Percentiles rank a stretch among this genome's conserved stretches.
Evolutionary conservation across 768 basidiomycete species (phyloP).

Genomic region (Lyophyllum decastes): DNA sequence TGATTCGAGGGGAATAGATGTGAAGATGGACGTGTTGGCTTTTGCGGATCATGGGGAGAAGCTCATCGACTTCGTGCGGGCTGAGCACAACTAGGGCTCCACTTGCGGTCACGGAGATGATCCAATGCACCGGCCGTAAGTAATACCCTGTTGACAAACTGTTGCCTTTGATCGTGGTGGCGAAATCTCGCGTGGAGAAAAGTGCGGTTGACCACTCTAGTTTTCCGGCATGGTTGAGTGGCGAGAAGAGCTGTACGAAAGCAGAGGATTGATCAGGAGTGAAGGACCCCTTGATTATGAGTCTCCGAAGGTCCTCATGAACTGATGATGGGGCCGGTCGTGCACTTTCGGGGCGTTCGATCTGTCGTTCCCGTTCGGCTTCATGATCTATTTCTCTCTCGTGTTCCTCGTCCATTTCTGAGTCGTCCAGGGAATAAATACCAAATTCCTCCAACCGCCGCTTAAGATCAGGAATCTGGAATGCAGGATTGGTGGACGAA

Average conservation of each 20-base stretch:
- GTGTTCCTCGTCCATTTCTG: slow-evolving; percentile 46
- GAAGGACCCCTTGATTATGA: slow-evolving; percentile 33
- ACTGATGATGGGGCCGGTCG: slow-evolving; percentile 27
- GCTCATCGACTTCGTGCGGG: slow-evolving; percentile 36
- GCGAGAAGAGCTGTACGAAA: slow-evolving; percentile 24
- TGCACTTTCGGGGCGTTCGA: slow-evolving; percentile 33
- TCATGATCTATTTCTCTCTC: slow-evolving; percentile 49
- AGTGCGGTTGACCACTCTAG: slow-evolving; percentile 23
- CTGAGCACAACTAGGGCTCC: slow-evolving; percentile 37
- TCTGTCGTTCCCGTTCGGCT: slow-evolving; percentile 40
- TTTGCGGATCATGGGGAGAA: slow-evolving; percentile 34
- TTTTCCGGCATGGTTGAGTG: slow-evolving; percentile 10
- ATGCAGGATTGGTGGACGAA: slow-evolving; percentile 3
- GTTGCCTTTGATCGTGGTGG: slow-evolving; percentile 23
- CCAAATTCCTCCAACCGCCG: slow-evolving; percentile 30
- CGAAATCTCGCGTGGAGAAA: slow-evolving; percentile 36
- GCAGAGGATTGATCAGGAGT: slow-evolving; percentile 14
- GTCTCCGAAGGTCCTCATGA: slow-evolving; percentile 22
- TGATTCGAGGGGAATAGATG: slow-evolving; percentile 40
- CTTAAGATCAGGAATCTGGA: slow-evolving; percentile 19
- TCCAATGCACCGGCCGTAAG: slow-evolving; percentile 44
- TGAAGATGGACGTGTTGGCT: slow-evolving; percentile 38
- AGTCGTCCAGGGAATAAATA: slow-evolving; percentile 16
- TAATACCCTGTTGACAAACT: slow-evolving; percentile 27
- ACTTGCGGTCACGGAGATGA: slow-evolving; percentile 20